Percentiles rank a stretch among this genome's conserved stretches.
These are phyloP conservation scores for Basipetospora chlamydospora DNA, from an alignment of 2,329 filamentous ascomycete species.

Conservation along the genomic window DNA sequence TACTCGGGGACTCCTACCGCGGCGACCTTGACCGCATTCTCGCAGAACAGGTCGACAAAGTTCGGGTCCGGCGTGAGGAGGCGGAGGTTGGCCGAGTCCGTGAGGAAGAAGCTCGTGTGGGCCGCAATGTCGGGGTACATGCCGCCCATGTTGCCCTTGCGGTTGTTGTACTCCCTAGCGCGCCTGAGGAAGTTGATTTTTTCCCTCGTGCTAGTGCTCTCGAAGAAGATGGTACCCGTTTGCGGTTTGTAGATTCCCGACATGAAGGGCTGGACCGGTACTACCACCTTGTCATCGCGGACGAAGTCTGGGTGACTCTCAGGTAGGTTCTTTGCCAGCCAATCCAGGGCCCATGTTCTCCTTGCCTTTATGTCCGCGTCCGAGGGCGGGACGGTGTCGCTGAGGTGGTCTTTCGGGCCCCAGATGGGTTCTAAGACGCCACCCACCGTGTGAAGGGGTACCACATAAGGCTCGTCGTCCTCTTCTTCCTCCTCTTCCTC, in stretches of 20 bases:
- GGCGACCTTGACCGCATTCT: slow-evolving; percentile 2
- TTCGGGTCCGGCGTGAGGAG: background rate
- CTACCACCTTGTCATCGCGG: no score
- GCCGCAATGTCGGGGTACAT: background rate
- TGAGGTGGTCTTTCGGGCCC: no score
- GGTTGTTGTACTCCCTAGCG: background rate
- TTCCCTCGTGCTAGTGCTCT: background rate
- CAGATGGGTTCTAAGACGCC: no score
- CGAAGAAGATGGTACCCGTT: background rate
- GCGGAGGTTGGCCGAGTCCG: background rate
- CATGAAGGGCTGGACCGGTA: no score
- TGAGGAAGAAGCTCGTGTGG: slow-evolving; percentile 2
- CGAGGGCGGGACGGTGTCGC: no score
- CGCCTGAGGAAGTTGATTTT: slow-evolving; percentile 2
- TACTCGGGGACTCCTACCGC: background rate
- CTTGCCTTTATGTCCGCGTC: no score
- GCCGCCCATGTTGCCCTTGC: background rate
- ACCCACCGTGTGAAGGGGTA: no score
- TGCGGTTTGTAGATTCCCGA: slow-evolving; percentile 3
- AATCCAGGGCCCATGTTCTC: no score
- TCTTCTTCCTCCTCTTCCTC: slow-evolving; percentile 3
- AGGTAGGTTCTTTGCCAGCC: no score
- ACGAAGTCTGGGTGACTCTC: no score
- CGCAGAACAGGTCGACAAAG: slow-evolving; percentile 3
- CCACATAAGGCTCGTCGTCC: background rate